These are phyloP conservation scores for Paspalum notatum DNA, from an alignment of 176 grass and related monocot genomes.

Conservation along the genomic window DNA sequence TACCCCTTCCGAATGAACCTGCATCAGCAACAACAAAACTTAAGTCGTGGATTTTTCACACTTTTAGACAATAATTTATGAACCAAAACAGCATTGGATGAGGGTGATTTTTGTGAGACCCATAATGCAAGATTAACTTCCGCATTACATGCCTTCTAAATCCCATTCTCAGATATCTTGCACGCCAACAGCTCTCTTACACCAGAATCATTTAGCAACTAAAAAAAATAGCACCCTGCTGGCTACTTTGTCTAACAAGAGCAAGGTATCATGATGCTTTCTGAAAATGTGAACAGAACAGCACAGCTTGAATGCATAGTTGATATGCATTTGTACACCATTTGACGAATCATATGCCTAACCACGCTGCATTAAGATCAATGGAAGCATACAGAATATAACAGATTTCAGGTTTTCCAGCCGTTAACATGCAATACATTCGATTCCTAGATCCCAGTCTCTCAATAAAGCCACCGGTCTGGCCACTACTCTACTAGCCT, in stretches of 20 bases:
- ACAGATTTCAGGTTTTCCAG: not conserved
- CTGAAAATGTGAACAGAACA: not conserved
- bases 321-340: not conserved
- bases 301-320: not conserved
- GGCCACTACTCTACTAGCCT: not conserved
- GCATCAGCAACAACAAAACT: slow-evolving; percentile 14
- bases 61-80: not conserved
- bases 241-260: not conserved
- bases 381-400: not conserved
- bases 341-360: not conserved
- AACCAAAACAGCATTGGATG: not conserved
- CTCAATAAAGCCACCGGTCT: not conserved
- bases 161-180: not conserved
- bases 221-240: not conserved
- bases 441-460: not conserved
- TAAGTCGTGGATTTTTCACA: not conserved
- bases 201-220: not conserved
- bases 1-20: slow-evolving; percentile 82
- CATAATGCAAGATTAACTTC: not conserved
- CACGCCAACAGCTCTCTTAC: not conserved
- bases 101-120: not conserved
- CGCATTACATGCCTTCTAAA: not conserved
- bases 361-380: not conserved
- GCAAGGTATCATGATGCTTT: not conserved
- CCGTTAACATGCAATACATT: not conserved